Evolutionary conservation across 2,329 filamentous ascomycete species (phyloP).

Genomic region (Calonectria multiphialidica): DNA sequence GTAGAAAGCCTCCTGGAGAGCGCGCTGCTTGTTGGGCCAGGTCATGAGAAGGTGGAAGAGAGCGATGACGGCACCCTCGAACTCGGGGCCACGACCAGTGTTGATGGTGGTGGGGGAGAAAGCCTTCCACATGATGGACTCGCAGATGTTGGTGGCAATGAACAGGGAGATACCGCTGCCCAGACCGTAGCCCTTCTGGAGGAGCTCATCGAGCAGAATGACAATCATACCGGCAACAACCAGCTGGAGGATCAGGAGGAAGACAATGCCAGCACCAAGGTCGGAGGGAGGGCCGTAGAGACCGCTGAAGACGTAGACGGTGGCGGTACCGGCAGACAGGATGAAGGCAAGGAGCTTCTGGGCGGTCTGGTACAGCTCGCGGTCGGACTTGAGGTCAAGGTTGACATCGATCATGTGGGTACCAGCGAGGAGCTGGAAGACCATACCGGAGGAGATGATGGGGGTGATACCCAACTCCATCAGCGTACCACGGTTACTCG

Average conservation of each 20-base stretch:
- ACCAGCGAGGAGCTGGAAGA: conserved; percentile 99
- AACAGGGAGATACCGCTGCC: conserved; percentile 99
- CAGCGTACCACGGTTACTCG: conserved; percentile 95
- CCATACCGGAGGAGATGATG: conserved; percentile 99
- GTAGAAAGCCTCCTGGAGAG: conserved; percentile 98
- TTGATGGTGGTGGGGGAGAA: conserved; percentile 99
- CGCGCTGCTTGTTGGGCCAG: conserved; percentile 99
- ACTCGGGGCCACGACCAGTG: conserved; percentile 98
- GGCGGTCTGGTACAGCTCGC: conserved; percentile 99
- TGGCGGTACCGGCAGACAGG: conserved; percentile 96
- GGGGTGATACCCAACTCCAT: conserved; percentile 98
- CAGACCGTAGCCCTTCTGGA: conserved; percentile 99
- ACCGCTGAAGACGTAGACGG: conserved; percentile 97
- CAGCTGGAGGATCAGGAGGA: conserved; percentile 97
- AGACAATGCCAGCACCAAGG: conserved; percentile 97
- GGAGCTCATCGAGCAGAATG: conserved; percentile 97
- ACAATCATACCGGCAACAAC: conserved; percentile 98
- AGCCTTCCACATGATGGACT: conserved; percentile 99
- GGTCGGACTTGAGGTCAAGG: conserved; percentile 99
- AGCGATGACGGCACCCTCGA: conserved; percentile 97
- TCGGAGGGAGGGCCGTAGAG: conserved; percentile 98
- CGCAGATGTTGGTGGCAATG: conserved; percentile 99
- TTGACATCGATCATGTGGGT: conserved; percentile 99
- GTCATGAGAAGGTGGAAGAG: conserved; percentile 98
- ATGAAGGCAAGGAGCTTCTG: conserved; percentile 99